Base-by-base conservation (phyloP, 2,329 filamentous ascomycete genomes). In the Aschersonia sp. region DNA sequence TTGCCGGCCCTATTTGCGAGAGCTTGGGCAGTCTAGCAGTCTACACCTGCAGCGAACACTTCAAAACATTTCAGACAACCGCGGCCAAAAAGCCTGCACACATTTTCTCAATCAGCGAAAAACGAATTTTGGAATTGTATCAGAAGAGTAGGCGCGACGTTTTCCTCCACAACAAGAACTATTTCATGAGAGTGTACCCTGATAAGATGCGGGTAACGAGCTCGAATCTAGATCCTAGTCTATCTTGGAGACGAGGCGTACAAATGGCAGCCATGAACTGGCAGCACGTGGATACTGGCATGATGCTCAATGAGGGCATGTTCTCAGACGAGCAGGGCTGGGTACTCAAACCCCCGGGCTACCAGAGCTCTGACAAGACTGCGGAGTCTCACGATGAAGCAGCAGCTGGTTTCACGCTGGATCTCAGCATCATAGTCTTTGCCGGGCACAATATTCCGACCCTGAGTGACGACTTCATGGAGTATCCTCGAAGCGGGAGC, bases 181-280 rank as follows among this genome's bases (percentile, higher is more conserved):
- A 83, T 63, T 77, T 95, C 54, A 95, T 95, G 78, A 82, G 92
- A 35, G 87, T 94, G 8, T 98, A 95, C 60, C 92, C 92, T 5
- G 83, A 83, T 30, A 83, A 79, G 4, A 74, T 77, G 51, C 81
- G 89, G 37, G 74, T 95, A 46, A 80, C 83, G 56, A 95, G 89
- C 43, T 87, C 85, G n/a, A 98, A 98, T 61, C 92, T 92, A 41
- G 89, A 97, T 57, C 92, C 92, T 1, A 81, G 88, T 52, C 80
- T 80, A 42, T 94, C 88, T 61, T 98, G 92, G 92, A 81, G 88
- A 45, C 81, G 86, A 47, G 92, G 92, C 31, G 89, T 95, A 22
- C 92, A 98, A 64, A 97, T 98, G 90, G 89, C 87, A 5, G 90
- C 92, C 14, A 76, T 97, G 63, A 98, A 98, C 62, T 97, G 92